A percentile compares a stretch with the other conserved stretches of the same genome.
These are phyloP conservation scores for Phytophthora nicotianae DNA, from an alignment of 352 stramenopile genomes.

Conservation along the genomic window DNA sequence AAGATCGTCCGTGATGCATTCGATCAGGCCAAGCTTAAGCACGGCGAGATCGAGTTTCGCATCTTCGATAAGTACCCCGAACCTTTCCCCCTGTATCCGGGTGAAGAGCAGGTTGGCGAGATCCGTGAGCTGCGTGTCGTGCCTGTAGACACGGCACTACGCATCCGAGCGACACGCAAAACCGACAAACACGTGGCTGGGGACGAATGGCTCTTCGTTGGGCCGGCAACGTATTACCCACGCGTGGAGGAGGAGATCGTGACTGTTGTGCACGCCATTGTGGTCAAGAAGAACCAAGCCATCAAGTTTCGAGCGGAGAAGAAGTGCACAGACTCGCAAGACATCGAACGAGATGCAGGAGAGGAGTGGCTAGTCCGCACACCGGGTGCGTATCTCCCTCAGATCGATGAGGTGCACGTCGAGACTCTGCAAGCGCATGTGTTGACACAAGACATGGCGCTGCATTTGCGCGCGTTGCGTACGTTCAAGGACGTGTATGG, in stretches of 20 bases:
- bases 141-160: constrained; percentile 66
- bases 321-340: constrained; percentile 75
- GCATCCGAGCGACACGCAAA: constrained; percentile 65
- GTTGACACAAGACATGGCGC: constrained; percentile 63
- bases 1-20: constrained; percentile 69
- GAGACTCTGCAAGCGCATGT: constrained; percentile 67
- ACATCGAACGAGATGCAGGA: constrained; percentile 61
- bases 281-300: constrained; percentile 83
- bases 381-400: constrained; percentile 72
- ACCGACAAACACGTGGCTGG: constrained; percentile 59
- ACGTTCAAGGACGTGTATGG: constrained; percentile 83
- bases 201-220: constrained; percentile 81
- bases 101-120: constrained; percentile 60
- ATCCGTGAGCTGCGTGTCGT: constrained; percentile 68
- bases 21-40: constrained; percentile 77
- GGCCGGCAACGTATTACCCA: constrained; percentile 75
- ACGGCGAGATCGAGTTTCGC: constrained; percentile 80
- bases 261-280: constrained; percentile 50
- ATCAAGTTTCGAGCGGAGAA: constrained; percentile 85
- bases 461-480: constrained; percentile 67
- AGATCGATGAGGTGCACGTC: constrained; percentile 77
- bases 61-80: constrained; percentile 77
- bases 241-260: constrained; percentile 79
- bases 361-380: constrained; percentile 84
- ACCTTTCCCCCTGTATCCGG: constrained; percentile 78